Evolutionary conservation across 1,284 basidiomycete genomes (phyloP), one percentile per base, ranked within the genome.

Genomic region (Taiwanofungus camphoratus): DNA sequence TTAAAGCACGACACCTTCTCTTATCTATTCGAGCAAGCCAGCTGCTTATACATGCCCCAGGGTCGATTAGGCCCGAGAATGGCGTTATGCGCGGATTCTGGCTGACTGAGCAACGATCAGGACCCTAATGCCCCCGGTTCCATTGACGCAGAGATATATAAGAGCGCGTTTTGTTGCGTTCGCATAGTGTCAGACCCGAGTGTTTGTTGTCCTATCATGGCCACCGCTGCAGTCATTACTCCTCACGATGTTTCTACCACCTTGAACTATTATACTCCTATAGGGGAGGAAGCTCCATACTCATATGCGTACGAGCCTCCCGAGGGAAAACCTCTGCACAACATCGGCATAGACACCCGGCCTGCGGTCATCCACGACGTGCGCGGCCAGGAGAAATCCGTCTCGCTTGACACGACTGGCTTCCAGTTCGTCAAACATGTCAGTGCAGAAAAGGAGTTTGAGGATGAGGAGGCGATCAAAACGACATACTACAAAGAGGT

Each of bases 401-500:
- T 67, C 24, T 56, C 60, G 8, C 62, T 70, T 39, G 69, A 73
- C 49, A 53, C 60, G 46, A 67, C 60, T 37, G 71, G 73, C 12
- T 73, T 74, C 58, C 64, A 67, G 48, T 66, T 64, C 46, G 44
- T 67, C 31, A 60, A 57, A 21, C 46, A 59, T 41, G 54, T 53
- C 36, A 65, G 60, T 42, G 49, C 49, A 38, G 69, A 70, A 60
- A 68, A 66, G 49, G 61, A 67, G 12, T 73, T 73, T 54, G 50
- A 54, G 21, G 62, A 74, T 41, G 69, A 71, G 11, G 62, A 63
- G 19, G 52, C 46, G 40, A 69, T 74, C 52, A 54, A 56, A 50
- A 36, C 37, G 5, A 48, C 43, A 24, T 71, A 71, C 44, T 73
- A 74, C 47, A 48, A 58, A 29, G 73, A 74, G 54, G 62, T 70